Percentiles rank a stretch among this genome's conserved stretches.
These are phyloP conservation scores for Fusarium devonianum DNA, from an alignment of 2,329 filamentous ascomycete genomes.

Conservation along the genomic window DNA sequence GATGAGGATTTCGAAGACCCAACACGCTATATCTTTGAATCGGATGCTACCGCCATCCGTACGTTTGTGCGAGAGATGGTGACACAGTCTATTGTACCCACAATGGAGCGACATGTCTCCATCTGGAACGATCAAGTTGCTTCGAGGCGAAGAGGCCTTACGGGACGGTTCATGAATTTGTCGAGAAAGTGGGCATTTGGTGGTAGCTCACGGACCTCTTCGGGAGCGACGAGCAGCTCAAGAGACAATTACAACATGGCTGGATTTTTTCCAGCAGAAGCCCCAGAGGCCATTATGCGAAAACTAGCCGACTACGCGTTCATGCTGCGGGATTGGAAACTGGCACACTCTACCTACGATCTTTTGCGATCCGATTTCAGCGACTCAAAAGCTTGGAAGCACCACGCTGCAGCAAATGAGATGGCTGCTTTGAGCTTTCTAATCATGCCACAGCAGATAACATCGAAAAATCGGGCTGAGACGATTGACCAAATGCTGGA, in stretches of 20 bases:
- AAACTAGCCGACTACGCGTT: constrained; percentile 95
- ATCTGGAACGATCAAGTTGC: constrained; percentile 98
- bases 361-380: constrained; percentile 86
- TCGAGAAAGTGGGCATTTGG: constrained; percentile 93
- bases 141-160: constrained; percentile 84
- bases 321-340: constrained; percentile 95
- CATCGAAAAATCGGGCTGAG: constrained; percentile 79
- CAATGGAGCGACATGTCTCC: constrained; percentile 91
- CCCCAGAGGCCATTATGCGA: constrained; percentile 88
- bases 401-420: constrained; percentile 92
- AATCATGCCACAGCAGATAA: constrained; percentile 74
- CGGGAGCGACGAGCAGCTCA: constrained; percentile 57
- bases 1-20: constrained; percentile 74
- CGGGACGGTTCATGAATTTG: constrained; percentile 91
- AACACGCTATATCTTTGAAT: constrained; percentile 85
- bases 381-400: constrained; percentile 96
- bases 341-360: constrained; percentile 91
- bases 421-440: constrained; percentile 90
- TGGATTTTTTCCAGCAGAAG: constrained; percentile 84
- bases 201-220: constrained; percentile 66
- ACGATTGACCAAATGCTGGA: constrained; percentile 88
- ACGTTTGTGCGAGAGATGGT: constrained; percentile 95
- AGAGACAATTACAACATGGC: constrained; percentile 78
- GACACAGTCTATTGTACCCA: constrained; percentile 91
- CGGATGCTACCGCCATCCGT: constrained; percentile 85